These are phyloP conservation scores for Tetrastigma voinierianum DNA, from an alignment of 164 flowering plant species.

Conservation along the genomic window DNA sequence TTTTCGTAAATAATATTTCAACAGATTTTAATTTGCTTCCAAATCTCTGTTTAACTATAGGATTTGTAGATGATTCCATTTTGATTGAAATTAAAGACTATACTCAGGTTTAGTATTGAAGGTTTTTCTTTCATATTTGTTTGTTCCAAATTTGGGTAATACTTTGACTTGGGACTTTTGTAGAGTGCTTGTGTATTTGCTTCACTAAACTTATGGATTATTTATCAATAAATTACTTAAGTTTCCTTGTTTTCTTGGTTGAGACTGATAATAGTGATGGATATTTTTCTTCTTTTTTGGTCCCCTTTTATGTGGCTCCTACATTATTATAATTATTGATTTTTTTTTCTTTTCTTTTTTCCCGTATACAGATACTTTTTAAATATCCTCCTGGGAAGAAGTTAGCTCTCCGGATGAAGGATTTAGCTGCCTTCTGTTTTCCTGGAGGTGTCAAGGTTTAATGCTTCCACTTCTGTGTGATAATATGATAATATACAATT, in stretches of 20 bases:
- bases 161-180: background rate
- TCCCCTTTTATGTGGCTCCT: too few relatives aligned
- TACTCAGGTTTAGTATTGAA: too few relatives aligned
- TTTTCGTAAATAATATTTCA: too few relatives aligned
- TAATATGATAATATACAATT: background rate
- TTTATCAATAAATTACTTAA: background rate
- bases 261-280: background rate
- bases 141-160: background rate
- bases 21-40: too few relatives aligned
- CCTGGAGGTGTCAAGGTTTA: conserved; percentile 88
- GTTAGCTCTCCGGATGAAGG: conserved; percentile 59
- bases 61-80: too few relatives aligned
- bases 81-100: too few relatives aligned
- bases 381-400: conserved; percentile 85
- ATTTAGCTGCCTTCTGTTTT: conserved; percentile 87
- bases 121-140: background rate
- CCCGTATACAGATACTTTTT: conserved; percentile 61
- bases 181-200: background rate
- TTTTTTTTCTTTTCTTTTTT: background rate
- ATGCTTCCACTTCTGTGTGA: conserved; percentile 7
- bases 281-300: background rate
- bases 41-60: too few relatives aligned
- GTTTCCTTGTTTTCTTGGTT: background rate
- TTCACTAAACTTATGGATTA: background rate
- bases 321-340: background rate